Evolutionary conservation across 345 rosid species (phyloP).

Genomic region (Ricinus communis): DNA sequence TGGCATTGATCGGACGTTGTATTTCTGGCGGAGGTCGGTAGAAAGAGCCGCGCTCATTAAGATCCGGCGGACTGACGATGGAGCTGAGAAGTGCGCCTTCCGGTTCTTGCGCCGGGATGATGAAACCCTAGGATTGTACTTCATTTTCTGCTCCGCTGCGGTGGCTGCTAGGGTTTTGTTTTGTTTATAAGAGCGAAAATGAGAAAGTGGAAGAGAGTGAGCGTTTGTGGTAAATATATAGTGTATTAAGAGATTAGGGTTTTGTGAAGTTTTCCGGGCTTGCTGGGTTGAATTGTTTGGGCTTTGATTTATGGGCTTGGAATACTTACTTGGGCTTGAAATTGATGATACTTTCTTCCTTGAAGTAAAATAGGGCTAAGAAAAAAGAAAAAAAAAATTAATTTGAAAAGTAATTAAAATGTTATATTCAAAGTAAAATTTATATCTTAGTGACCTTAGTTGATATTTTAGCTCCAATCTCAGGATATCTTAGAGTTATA

Average conservation of each 20-base stretch:
- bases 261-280: too few species aligned
- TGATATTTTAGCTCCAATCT: too few species aligned
- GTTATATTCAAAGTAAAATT: too few species aligned
- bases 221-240: not conserved
- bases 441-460: too few species aligned
- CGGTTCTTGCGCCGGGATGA: constrained; percentile 81
- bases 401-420: too few species aligned
- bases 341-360: too few species aligned
- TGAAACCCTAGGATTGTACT: constrained; percentile 71
- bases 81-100: constrained; percentile 77
- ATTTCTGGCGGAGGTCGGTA: constrained; percentile 66
- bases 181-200: not conserved
- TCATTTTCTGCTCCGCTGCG: constrained; percentile 35
- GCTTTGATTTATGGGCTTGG: too few species aligned
- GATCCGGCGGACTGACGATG: constrained; percentile 66
- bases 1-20: constrained; percentile 81
- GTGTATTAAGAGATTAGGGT: not conserved
- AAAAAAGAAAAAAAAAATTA: too few species aligned
- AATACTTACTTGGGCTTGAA: not conserved
- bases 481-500: too few species aligned
- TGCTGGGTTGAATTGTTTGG: too few species aligned
- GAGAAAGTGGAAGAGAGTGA: not conserved
- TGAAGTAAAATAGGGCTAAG: too few species aligned
- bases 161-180: constrained; percentile 8
- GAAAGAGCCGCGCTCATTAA: constrained; percentile 76